Base-by-base conservation (phyloP, 2,329 filamentous ascomycete species). In the Paraphaeosphaeria sporulosa region DNA sequence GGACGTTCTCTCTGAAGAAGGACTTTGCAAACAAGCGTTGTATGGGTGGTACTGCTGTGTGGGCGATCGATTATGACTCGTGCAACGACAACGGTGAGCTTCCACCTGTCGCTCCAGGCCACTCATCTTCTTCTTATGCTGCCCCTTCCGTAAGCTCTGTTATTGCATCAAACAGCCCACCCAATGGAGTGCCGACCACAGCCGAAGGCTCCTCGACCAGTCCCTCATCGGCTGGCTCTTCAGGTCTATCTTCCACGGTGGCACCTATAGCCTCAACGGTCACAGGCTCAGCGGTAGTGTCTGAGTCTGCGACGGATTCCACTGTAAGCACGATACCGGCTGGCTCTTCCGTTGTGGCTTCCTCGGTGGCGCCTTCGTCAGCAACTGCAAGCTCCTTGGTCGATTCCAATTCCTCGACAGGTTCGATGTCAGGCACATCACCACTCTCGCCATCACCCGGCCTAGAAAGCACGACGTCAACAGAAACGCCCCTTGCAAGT, bases 1-100 rank as follows among this genome's bases (percentile, higher is more conserved):
- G 71, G 0, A 80, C 78, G 1, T 27, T 61, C 19, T 44, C 23
- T 12, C 23, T 53, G 32, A 60, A 60, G 43, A 57, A 57, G 21
- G 49, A 23, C 19, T 48, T 71, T 4, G 69, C 71, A 1, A 70
- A 70, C 34, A 49, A 67, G 27, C 64, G 62, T 13, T 72, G 71
- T 36, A 62, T 72, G 21, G 66, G 69, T 38, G 71, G 71, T 21
- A 70, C 67, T 19, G 62, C 64, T 78, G 78, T 71, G 81, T 13
- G 74, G 71, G 1, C 81, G 75, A 50, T 32, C 55, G 79, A 82
- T 58, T 78, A 82, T 58, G 4, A 82, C 79, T 3, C 44, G 64
- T 13, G 51, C 17, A 2, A 47, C 63, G 53, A 70, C 67, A 53
- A 40, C 55, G 3, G 60, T 60, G 32, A 50, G 47, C 47, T 50